A percentile compares a stretch with the other conserved stretches of the same genome.
Evolutionary conservation across 2,329 filamentous ascomycete genomes (phyloP).

Genomic region (Penicillium janthinellum): DNA sequence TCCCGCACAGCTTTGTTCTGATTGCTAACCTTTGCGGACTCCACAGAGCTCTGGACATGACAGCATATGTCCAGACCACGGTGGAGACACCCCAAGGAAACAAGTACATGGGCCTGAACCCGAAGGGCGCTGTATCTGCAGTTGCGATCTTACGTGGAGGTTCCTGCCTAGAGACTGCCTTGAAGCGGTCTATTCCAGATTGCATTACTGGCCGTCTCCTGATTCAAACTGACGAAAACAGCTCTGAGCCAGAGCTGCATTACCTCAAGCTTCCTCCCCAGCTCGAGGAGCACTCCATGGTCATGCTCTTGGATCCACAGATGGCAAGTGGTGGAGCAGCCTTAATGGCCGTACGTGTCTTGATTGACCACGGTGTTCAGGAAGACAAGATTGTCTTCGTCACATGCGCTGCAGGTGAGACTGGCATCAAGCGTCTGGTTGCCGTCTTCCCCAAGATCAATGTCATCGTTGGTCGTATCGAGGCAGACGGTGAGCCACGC

Average conservation of each 20-base stretch:
- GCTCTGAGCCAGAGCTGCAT: slow-evolving; percentile 89
- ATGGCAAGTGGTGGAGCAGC: slow-evolving; percentile 87
- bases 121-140: slow-evolving; percentile 75
- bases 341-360: slow-evolving; percentile 93
- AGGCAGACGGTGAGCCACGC: slow-evolving; percentile 77
- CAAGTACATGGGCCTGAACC: slow-evolving; percentile 70
- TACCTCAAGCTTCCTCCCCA: slow-evolving; percentile 78
- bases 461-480: slow-evolving; percentile 80
- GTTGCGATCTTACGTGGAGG: slow-evolving; percentile 88
- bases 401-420: slow-evolving; percentile 83
- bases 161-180: slow-evolving; percentile 80
- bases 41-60: slow-evolving; percentile 71
- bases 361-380: slow-evolving; percentile 88
- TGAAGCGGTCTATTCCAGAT: slow-evolving; percentile 89
- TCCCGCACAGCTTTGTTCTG: not conserved
- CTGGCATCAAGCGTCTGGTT: slow-evolving; percentile 80
- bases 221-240: slow-evolving; percentile 83
- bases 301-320: slow-evolving; percentile 87
- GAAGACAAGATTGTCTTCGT: slow-evolving; percentile 87
- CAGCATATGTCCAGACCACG: slow-evolving; percentile 64
- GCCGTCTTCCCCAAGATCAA: slow-evolving; percentile 86
- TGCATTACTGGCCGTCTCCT: slow-evolving; percentile 85
- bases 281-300: slow-evolving; percentile 73
- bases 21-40: slow-evolving; percentile 3
- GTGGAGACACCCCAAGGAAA: slow-evolving; percentile 72